phyloP scores from a whole-genome alignment of 805 yeast species.

The Saccharomyces kudriavzevii region DNA sequence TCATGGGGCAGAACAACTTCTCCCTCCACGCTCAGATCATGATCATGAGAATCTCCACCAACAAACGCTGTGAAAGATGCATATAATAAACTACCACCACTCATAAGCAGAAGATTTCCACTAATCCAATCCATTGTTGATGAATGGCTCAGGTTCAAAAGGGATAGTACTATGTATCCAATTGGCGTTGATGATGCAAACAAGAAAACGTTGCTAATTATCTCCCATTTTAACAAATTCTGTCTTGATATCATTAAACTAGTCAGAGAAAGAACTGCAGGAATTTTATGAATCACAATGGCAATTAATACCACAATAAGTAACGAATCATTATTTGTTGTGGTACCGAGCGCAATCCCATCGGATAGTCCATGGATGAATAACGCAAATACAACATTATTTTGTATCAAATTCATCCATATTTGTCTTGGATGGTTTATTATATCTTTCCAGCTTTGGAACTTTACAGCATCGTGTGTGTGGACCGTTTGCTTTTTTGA shows the following conservation, averaged over 20 bases:
- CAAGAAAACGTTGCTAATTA: constrained; percentile 39
- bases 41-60: constrained; percentile 13
- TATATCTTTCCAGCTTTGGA: constrained; percentile 15
- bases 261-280: constrained; percentile 53
- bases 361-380: constrained; percentile 55
- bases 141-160: constrained; percentile 20
- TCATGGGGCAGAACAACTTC: constrained; percentile 2
- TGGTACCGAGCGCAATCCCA: constrained; percentile 56
- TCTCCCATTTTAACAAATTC: constrained; percentile 31
- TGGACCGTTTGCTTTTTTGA: constrained; percentile 8
- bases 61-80: constrained; percentile 30
- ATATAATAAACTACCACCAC: constrained; percentile 31
- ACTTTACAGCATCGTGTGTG: not conserved
- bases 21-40: not conserved
- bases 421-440: constrained; percentile 17
- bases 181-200: constrained; percentile 30
- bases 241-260: constrained; percentile 40
- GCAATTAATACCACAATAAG: constrained; percentile 43
- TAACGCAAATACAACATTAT: constrained; percentile 50
- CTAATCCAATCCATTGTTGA: constrained; percentile 26
- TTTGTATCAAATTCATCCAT: constrained; percentile 29
- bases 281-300: constrained; percentile 55
- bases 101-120: constrained; percentile 27
- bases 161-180: constrained; percentile 24
- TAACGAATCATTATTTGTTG: constrained; percentile 34